Evolutionary conservation across 768 basidiomycete genomes (phyloP).

Genomic region (Lentinula raphanica): DNA sequence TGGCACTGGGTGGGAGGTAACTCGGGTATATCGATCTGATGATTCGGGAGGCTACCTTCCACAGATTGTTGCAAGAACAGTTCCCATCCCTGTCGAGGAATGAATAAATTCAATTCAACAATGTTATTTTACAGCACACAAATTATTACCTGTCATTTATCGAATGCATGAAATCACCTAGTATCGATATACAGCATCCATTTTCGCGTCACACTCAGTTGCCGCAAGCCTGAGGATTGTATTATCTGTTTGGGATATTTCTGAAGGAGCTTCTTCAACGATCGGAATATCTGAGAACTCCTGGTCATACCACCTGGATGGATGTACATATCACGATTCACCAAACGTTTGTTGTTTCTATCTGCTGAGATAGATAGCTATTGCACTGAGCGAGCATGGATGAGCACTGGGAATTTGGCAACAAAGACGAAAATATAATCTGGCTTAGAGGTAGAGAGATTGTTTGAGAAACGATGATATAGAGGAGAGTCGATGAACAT

Average conservation of each 20-base stretch:
- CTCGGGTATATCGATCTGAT: background rate
- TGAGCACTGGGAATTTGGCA: too few relatives aligned
- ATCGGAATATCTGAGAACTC: too few relatives aligned
- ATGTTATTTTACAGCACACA: background rate
- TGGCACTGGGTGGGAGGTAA: background rate
- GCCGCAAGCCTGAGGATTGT: background rate
- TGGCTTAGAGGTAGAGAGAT: too few relatives aligned
- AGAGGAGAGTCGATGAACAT: too few relatives aligned
- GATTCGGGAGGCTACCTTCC: conserved; percentile 1
- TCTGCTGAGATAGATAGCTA: too few relatives aligned
- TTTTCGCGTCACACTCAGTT: background rate
- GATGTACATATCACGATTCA: too few relatives aligned
- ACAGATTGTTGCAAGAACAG: background rate
- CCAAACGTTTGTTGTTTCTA: too few relatives aligned
- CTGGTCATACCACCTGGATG: too few relatives aligned
- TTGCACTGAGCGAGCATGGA: too few relatives aligned
- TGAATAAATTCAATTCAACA: background rate
- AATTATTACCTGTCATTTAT: background rate
- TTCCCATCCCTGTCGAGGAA: background rate
- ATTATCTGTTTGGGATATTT: background rate
- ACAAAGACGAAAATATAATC: background rate
- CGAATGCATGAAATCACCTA: too few relatives aligned
- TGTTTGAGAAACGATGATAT: too few relatives aligned
- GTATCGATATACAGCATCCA: background rate
- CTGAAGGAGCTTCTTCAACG: background rate